Conservation (phyloP, 2,329 filamentous ascomycete genomes). For the Exutisphaerella laricina region DNA sequence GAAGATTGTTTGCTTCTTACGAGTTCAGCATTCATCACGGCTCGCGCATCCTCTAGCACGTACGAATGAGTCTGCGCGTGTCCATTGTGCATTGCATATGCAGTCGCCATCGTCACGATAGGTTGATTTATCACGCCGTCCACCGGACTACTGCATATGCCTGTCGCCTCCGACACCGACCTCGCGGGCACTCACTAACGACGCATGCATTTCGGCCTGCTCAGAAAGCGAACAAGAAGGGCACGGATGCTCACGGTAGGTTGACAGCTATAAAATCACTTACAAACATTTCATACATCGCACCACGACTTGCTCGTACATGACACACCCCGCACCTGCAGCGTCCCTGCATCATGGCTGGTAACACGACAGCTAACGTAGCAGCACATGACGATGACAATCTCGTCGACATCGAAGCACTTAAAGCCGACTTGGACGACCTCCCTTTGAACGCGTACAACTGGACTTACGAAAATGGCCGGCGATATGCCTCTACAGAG, state of each 20-base stretch:
- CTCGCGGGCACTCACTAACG: too few species aligned
- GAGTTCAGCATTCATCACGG: too few species aligned
- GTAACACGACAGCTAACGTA: not conserved
- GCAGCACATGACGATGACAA: not conserved
- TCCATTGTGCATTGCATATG: not conserved
- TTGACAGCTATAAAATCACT: not conserved
- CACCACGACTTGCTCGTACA: not conserved
- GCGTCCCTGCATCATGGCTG: not conserved
- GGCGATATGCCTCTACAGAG: slow-evolving; percentile 22
- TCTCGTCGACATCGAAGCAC: slow-evolving; percentile 12
- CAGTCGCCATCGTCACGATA: not conserved
- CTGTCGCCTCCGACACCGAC: not conserved
- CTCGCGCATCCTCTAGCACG: too few species aligned
- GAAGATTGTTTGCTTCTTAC: too few species aligned
- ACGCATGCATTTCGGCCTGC: not conserved
- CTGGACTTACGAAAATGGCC: slow-evolving; percentile 20
- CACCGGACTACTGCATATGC: not conserved
- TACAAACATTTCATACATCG: not conserved
- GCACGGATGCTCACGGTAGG: not conserved
- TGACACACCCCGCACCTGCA: not conserved
- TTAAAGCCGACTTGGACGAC: slow-evolving; percentile 4
- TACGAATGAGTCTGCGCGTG: too few species aligned
- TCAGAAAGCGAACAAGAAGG: not conserved
- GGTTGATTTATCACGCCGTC: not conserved
- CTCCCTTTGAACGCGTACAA: slow-evolving; percentile 9